A percentile compares a stretch with the other conserved stretches of the same genome.
phyloP scores from a whole-genome alignment of 805 yeast species.

The Saturnispora hagleri region DNA sequence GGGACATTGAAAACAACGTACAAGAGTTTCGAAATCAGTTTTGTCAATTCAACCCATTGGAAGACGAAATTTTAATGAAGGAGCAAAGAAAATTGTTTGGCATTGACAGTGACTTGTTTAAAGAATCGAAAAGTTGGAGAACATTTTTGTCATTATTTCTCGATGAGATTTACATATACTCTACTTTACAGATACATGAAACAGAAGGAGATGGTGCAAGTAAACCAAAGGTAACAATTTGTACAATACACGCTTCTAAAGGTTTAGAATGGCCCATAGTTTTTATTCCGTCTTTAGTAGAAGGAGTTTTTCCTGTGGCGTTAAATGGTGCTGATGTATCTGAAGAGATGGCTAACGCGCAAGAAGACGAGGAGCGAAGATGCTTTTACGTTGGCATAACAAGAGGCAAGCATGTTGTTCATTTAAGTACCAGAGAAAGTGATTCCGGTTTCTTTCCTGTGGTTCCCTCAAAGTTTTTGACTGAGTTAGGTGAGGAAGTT shows the following conservation, averaged over 20 bases:
- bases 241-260: conserved; percentile 88
- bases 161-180: conserved; percentile 25
- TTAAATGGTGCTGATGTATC: conserved; percentile 19
- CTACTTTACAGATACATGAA: conserved; percentile 6
- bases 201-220: conserved; percentile 1
- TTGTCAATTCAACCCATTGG: conserved; percentile 18
- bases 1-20: conserved; percentile 20
- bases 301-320: conserved; percentile 58
- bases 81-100: conserved; percentile 14
- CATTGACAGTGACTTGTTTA: background rate
- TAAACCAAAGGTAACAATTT: conserved; percentile 31
- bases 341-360: conserved; percentile 16
- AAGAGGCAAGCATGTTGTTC: conserved; percentile 50
- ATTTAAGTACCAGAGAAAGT: conserved; percentile 16
- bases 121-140: conserved; percentile 13
- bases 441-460: conserved; percentile 2
- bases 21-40: conserved; percentile 24
- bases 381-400: conserved; percentile 85
- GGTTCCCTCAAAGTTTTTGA: conserved; percentile 5
- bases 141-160: conserved; percentile 23
- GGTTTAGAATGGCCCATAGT: conserved; percentile 96
- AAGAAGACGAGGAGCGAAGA: conserved; percentile 67
- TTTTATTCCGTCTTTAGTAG: conserved; percentile 64
- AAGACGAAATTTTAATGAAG: conserved; percentile 18
- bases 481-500: conserved; percentile 1